Conservation (phyloP, 2,329 filamentous ascomycete genomes). For the Mycosphaerella sp. region DNA sequence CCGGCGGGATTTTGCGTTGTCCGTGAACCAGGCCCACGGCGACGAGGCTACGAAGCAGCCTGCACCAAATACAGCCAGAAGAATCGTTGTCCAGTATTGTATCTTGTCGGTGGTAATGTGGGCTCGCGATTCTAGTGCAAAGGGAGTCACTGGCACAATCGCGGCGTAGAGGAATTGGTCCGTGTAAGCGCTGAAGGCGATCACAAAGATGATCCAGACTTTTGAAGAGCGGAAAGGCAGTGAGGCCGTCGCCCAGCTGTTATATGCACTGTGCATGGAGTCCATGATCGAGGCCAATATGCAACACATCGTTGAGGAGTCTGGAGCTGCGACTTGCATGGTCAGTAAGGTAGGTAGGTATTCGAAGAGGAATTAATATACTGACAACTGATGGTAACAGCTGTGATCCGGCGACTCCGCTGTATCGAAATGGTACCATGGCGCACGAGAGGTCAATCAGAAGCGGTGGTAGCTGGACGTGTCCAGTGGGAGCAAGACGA, state of each 20-base stretch:
- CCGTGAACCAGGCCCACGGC: slow-evolving; percentile 50
- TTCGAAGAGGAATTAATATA: no score
- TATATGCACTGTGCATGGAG: not conserved
- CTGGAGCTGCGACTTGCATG: no score
- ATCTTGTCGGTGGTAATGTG: slow-evolving; percentile 32
- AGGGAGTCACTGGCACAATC: slow-evolving; percentile 21
- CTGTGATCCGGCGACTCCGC: no score
- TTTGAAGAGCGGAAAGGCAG: slow-evolving; percentile 12
- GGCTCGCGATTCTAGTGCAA: slow-evolving; percentile 12
- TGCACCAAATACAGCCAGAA: slow-evolving; percentile 62
- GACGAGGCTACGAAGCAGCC: slow-evolving; percentile 50
- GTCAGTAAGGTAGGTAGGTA: no score
- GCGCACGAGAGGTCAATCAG: no score
- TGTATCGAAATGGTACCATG: no score
- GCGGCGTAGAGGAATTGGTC: slow-evolving; percentile 23
- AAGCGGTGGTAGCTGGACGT: no score
- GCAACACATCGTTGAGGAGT: not conserved
- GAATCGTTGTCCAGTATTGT: slow-evolving; percentile 62
- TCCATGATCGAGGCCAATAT: not conserved
- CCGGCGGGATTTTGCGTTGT: slow-evolving; percentile 55
- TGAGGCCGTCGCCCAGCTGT: not conserved
- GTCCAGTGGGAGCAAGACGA: no score
- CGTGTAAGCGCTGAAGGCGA: slow-evolving; percentile 21
- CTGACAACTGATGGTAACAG: no score
- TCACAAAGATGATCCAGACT: slow-evolving; percentile 17